Evolutionary conservation across 192 early-diverging fungal species (phyloP), one percentile per base, ranked within the genome.

Genomic region (Spizellomyces sp.): DNA sequence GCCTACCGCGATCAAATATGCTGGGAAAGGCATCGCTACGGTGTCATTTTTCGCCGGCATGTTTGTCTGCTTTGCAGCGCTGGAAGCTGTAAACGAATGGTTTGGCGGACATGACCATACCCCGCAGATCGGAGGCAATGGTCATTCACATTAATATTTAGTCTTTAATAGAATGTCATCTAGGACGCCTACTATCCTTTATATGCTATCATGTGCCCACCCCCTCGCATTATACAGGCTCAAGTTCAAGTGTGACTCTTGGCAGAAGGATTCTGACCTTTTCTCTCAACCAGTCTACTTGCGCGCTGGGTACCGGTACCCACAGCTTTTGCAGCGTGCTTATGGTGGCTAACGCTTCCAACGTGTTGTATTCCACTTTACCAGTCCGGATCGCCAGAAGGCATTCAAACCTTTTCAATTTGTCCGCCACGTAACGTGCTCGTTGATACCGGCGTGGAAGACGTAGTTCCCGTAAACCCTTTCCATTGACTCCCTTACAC

Each of bases 1-100:
- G 46, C 84, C 84, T 4, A 82, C 77, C 9, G 78, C 82, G 15
- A 78, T 86, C 42, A 59, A 77, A 59, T 86, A 76, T 60, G 68
- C 80, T 44, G 84, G 84, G 50, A 81, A 80, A 60, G 71, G 21
- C 8, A 45, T 45, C 14, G 75, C 84, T 5, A 73, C 80, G 0
- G 45, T 75, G 7, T 71, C 76, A 41, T 75, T 86, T 48, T 84
- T 81, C 70, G 57, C 47, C 6, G 84, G 81, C 9, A 83, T 83
- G 81, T 67, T 78, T 8, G 77, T 81, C 42, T 81, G 80, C 59
- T 83, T 83, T 73, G 60, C 36, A 6, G 79, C 79, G 15, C 52
- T 83, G 27, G 81, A 83, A 61, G 68, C 74, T n/a, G 76, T 83
- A 4, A 74, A 70, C 22, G 69, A 68, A 57, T 78, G 67, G 69